phyloP scores from a whole-genome alignment of 1,284 basidiomycete genomes.

The Apiotrichum laibachii region DNA sequence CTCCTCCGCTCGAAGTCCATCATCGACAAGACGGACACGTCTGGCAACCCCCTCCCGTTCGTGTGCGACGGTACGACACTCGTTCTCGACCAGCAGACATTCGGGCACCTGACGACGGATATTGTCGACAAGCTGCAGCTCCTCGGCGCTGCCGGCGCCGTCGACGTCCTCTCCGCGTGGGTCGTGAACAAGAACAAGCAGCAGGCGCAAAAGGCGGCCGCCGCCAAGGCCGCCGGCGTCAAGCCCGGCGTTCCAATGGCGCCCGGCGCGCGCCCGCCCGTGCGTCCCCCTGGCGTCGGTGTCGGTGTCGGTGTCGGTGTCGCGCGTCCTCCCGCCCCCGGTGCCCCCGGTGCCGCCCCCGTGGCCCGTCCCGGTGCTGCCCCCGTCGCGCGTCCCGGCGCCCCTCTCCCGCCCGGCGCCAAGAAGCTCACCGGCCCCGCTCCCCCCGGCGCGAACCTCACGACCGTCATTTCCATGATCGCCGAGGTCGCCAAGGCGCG shows the following conservation, averaged over 20 bases:
- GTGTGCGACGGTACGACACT: conserved; percentile 45
- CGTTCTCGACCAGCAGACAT: conserved; percentile 41
- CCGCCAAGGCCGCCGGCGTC: conserved; percentile 16
- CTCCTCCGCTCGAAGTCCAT: conserved; percentile 39
- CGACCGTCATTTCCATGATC: conserved; percentile 47
- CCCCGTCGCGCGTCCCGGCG: conserved; percentile 5
- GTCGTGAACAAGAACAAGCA: conserved; percentile 47
- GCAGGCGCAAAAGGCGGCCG: conserved; percentile 30
- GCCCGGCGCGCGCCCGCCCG: conserved; percentile 5
- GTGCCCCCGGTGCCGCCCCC: neutral
- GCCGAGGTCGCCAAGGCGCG: conserved; percentile 47
- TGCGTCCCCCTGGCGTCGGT: conserved; percentile 1
- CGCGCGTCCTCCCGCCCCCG: neutral
- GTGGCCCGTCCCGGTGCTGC: neutral
- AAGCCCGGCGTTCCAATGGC: conserved; percentile 6
- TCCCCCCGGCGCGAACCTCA: conserved; percentile 43
- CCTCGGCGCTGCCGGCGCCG: conserved; percentile 41
- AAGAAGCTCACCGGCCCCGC: conserved; percentile 38
- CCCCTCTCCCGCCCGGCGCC: neutral
- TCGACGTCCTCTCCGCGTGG: conserved; percentile 46
- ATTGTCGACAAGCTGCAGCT: conserved; percentile 43
- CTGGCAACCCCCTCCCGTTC: conserved; percentile 42
- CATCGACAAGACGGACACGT: conserved; percentile 39
- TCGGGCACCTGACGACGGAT: conserved; percentile 43
- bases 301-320: conserved; percentile 2